These are phyloP conservation scores for Laburnicola sp. DNA, from an alignment of 2,329 filamentous ascomycete genomes.

Conservation along the genomic window DNA sequence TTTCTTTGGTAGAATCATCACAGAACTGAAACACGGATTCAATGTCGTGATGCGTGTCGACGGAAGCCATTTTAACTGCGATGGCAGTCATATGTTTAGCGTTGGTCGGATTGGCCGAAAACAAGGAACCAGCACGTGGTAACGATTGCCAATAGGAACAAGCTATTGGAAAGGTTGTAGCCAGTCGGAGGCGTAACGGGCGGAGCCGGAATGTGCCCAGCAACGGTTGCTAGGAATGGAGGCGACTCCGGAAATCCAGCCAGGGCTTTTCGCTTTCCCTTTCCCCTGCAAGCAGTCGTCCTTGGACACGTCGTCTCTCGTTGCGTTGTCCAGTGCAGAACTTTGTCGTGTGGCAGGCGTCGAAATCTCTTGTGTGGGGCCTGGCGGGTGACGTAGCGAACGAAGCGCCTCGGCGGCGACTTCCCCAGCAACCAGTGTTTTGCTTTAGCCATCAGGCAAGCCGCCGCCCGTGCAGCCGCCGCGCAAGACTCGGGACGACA, in stretches of 20 bases:
- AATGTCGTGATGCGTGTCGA: slow-evolving; percentile 9
- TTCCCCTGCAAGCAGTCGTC: slow-evolving; percentile 11
- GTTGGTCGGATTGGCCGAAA: no score
- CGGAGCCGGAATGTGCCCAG: slow-evolving; percentile 21
- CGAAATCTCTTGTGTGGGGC: slow-evolving; percentile 25
- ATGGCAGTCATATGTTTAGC: no score
- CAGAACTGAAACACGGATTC: slow-evolving; percentile 28
- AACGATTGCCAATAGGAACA: no score
- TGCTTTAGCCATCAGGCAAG: slow-evolving; percentile 33
- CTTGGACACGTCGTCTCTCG: slow-evolving; percentile 18
- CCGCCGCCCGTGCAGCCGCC: slow-evolving; percentile 20
- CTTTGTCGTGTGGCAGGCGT: slow-evolving; percentile 22
- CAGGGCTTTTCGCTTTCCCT: neutral
- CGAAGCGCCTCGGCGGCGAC: slow-evolving; percentile 20
- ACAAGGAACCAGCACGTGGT: no score
- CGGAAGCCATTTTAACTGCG: slow-evolving; percentile 1
- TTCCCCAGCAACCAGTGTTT: slow-evolving; percentile 33
- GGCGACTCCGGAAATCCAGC: neutral
- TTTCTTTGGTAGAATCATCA: slow-evolving; percentile 22
- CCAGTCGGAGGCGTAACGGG: slow-evolving; percentile 14
- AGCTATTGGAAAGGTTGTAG: no score
- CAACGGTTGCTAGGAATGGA: slow-evolving; percentile 14
- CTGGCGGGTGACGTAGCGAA: slow-evolving; percentile 35
- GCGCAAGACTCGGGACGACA: slow-evolving; percentile 10
- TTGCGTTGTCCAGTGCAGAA: slow-evolving; percentile 4